Percentiles rank a stretch among this genome's conserved stretches.
These are phyloP conservation scores for Tetrahymena thermophila DNA, from an alignment of 73 alveolate genomes.

Conservation along the genomic window DNA sequence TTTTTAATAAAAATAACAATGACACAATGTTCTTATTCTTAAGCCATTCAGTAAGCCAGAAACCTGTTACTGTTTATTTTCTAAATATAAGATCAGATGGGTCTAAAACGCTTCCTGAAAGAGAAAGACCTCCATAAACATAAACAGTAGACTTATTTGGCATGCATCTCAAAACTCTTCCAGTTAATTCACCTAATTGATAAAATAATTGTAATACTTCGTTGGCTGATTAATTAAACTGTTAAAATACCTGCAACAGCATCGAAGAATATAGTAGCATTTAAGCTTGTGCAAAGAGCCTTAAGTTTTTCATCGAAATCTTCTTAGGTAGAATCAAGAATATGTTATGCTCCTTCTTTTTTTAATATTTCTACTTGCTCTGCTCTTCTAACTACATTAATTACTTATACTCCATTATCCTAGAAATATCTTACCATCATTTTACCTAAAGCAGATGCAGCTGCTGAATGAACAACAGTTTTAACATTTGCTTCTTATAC, in stretches of 20 bases:
- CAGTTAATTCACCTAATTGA: conserved; percentile 52
- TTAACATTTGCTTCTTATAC: conserved; percentile 37
- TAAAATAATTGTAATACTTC: neutral
- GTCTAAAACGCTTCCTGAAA: neutral
- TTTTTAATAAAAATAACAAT: neutral
- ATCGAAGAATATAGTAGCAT: conserved; percentile 23
- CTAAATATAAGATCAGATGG: neutral
- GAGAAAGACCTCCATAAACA: conserved; percentile 57
- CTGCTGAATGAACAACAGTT: conserved; percentile 17
- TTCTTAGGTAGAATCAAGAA: neutral
- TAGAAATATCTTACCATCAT: neutral
- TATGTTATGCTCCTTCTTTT: conserved; percentile 6
- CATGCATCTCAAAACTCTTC: conserved; percentile 42
- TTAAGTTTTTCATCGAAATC: neutral
- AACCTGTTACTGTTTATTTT: conserved; percentile 5
- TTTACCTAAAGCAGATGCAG: conserved; percentile 28
- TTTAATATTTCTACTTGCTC: conserved; percentile 17
- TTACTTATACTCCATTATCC: neutral
- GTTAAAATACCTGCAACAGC: conserved; percentile 28
- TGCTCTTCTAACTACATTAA: conserved; percentile 26
- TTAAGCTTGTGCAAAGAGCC: neutral
- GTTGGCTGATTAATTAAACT: neutral
- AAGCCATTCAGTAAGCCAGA: conserved; percentile 21
- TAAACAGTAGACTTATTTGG: conserved; percentile 36
- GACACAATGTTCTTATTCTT: conserved; percentile 18